phyloP scores from a whole-genome alignment of 495 filamentous ascomycete species.

The Lasiosphaeriaceae sp. region DNA sequence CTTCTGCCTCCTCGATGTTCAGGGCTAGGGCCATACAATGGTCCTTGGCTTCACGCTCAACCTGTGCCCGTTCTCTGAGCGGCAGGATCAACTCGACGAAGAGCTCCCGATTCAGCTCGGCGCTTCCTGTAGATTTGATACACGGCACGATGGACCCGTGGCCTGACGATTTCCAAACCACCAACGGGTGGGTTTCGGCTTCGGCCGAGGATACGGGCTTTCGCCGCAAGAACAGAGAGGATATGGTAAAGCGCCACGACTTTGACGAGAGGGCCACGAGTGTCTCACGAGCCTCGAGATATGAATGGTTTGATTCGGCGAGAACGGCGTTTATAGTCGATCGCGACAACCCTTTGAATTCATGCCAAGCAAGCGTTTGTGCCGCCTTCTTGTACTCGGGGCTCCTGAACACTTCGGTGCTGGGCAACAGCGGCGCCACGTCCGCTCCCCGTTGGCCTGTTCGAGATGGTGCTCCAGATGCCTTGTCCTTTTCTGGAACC shows the following conservation, averaged over 20 bases:
- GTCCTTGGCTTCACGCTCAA: conserved; percentile 61
- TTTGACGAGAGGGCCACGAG: conserved; percentile 70
- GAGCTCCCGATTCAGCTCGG: conserved; percentile 80
- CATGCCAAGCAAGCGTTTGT: conserved; percentile 57
- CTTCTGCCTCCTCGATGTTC: conserved; percentile 73
- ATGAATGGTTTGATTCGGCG: conserved; percentile 86
- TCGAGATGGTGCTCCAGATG: conserved; percentile 5
- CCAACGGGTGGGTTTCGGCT: conserved; percentile 52
- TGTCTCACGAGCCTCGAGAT: conserved; percentile 69
- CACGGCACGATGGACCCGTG: conserved; percentile 49
- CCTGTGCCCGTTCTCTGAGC: conserved; percentile 48
- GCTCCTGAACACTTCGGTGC: conserved; percentile 70
- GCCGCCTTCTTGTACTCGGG: conserved; percentile 69
- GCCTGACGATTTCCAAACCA: conserved; percentile 59
- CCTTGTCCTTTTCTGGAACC: conserved; percentile 34
- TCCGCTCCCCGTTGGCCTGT: not conserved
- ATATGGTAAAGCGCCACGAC: conserved; percentile 83
- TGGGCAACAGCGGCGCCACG: conserved; percentile 44
- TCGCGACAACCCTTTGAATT: conserved; percentile 76
- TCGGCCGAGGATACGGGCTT: conserved; percentile 55
- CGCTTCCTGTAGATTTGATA: conserved; percentile 65
- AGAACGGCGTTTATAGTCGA: conserved; percentile 84
- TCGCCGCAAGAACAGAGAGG: conserved; percentile 66
- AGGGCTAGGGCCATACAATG: conserved; percentile 58
- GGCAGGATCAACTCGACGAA: conserved; percentile 63